phyloP scores from a whole-genome alignment of 2,329 filamentous ascomycete genomes.

The Hypoxylon sp. region DNA sequence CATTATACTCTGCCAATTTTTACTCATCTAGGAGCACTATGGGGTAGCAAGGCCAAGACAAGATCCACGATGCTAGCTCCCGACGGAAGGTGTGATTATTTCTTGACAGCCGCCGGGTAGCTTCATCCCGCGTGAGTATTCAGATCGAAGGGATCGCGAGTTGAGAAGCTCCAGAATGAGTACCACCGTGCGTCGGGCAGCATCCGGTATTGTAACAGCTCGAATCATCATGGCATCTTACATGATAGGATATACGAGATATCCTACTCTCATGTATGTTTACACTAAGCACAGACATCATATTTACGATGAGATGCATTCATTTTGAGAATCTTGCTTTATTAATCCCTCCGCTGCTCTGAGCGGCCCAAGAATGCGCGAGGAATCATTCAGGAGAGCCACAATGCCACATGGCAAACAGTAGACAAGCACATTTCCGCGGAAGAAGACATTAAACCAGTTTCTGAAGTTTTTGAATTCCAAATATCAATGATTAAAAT shows the following conservation, averaged over 20 bases:
- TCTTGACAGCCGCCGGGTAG: slow-evolving; percentile 1
- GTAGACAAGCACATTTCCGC: neutral
- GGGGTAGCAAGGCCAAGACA: slow-evolving; percentile 26
- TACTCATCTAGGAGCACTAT: slow-evolving; percentile 20
- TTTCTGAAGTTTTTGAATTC: slow-evolving; percentile 4
- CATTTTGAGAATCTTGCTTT: slow-evolving; percentile 2
- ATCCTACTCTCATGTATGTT: slow-evolving; percentile 14
- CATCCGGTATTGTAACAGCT: slow-evolving; percentile 11
- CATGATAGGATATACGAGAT: slow-evolving; percentile 13
- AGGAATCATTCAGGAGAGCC: neutral
- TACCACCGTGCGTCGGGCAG: slow-evolving; percentile 8
- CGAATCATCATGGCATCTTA: slow-evolving; percentile 11
- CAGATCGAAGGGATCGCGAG: slow-evolving; percentile 16
- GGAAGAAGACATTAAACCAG: slow-evolving; percentile 12
- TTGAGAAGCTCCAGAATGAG: slow-evolving; percentile 15
- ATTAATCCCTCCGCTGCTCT: neutral
- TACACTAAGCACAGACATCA: slow-evolving; percentile 34
- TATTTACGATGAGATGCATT: neutral
- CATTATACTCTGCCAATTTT: slow-evolving; percentile 4
- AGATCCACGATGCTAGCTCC: slow-evolving; percentile 34
- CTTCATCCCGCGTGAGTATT: slow-evolving; percentile 5
- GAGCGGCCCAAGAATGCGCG: neutral
- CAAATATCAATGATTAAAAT: slow-evolving; percentile 7
- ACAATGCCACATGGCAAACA: neutral
- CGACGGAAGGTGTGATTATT: slow-evolving; percentile 41